Percentiles rank a stretch among this genome's conserved stretches.
Evolutionary conservation across 164 flowering plant species (phyloP).

Genomic region (Chimonanthus praecox): DNA sequence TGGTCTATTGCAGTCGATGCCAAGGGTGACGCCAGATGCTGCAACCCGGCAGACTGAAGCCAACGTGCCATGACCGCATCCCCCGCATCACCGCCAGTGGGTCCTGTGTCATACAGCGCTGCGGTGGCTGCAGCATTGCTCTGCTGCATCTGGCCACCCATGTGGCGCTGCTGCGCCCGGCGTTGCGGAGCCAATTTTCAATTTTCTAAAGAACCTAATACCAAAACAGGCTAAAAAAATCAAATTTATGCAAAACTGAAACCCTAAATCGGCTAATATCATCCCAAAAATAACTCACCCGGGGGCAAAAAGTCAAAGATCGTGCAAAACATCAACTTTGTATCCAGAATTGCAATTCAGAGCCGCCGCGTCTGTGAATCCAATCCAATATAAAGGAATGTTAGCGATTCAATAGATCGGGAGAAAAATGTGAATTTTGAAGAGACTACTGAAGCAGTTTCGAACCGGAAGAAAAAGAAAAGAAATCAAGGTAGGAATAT

Average conservation of each 20-base stretch:
- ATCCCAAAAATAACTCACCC: conserved; percentile 25
- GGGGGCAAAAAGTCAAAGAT: conserved; percentile 35
- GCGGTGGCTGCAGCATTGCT: conserved; percentile 70
- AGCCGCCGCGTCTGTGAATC: conserved; percentile 19
- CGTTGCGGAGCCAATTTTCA: conserved; percentile 96
- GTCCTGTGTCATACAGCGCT: conserved; percentile 73
- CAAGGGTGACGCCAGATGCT: conserved; percentile 96
- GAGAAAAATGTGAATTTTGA: neutral
- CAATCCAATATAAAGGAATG: conserved; percentile 1
- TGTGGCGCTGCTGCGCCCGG: conserved; percentile 79
- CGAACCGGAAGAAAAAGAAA: neutral
- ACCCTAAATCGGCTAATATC: neutral
- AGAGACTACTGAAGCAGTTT: neutral
- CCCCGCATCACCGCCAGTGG: conserved; percentile 59
- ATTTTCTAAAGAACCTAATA: conserved; percentile 29
- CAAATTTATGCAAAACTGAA: neutral
- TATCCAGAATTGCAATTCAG: conserved; percentile 11
- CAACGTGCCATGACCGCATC: conserved; percentile 99
- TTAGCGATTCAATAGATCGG: conserved; percentile 2
- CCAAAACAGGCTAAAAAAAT: neutral
- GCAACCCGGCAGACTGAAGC: conserved; percentile 98
- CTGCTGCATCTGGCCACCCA: conserved; percentile 99
- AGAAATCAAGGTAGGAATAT: neutral
- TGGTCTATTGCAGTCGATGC: conserved; percentile 77
- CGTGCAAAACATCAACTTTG: conserved; percentile 34